Evolutionary conservation across 768 basidiomycete genomes (phyloP).

Genomic region (Mycena indigotica): DNA sequence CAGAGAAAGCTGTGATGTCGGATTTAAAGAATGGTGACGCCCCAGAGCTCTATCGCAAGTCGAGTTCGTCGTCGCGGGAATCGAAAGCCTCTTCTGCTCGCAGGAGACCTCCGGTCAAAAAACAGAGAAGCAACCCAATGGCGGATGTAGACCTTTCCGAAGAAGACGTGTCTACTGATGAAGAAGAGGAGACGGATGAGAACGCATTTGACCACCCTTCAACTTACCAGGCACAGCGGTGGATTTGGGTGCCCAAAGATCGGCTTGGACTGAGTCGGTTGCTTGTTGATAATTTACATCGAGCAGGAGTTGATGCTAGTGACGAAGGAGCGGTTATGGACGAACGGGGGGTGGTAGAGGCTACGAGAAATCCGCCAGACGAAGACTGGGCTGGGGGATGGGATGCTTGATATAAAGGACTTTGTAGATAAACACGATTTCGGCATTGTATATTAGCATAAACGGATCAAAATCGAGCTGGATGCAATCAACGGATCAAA

Average conservation of each 20-base stretch:
- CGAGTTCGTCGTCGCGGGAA: slow-evolving; percentile 11
- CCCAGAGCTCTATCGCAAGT: slow-evolving; percentile 18
- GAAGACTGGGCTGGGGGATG: slow-evolving; percentile 45
- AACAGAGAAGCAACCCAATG: not conserved
- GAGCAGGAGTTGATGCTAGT: slow-evolving; percentile 44
- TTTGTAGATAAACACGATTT: slow-evolving; percentile 10
- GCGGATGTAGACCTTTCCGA: slow-evolving; percentile 28
- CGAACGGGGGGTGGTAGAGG: slow-evolving; percentile 45
- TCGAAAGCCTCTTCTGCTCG: slow-evolving; percentile 15
- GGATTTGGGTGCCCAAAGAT: slow-evolving; percentile 52
- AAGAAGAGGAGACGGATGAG: slow-evolving; percentile 34
- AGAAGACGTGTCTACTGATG: slow-evolving; percentile 33
- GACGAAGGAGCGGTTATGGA: slow-evolving; percentile 49
- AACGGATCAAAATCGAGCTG: no score
- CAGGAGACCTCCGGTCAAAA: slow-evolving; percentile 16
- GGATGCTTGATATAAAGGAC: slow-evolving; percentile 28
- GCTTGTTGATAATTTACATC: slow-evolving; percentile 39
- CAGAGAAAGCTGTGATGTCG: slow-evolving; percentile 19
- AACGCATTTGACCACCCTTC: slow-evolving; percentile 54
- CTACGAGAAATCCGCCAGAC: slow-evolving; percentile 48
- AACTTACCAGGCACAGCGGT: slow-evolving; percentile 46
- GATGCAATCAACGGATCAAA: no score
- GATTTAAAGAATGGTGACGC: slow-evolving; percentile 16
- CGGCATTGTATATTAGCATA: not conserved
- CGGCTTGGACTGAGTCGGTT: slow-evolving; percentile 43